These are phyloP conservation scores for Sonneratia caseolaris DNA, from an alignment of 345 rosid species.

Conservation along the genomic window DNA sequence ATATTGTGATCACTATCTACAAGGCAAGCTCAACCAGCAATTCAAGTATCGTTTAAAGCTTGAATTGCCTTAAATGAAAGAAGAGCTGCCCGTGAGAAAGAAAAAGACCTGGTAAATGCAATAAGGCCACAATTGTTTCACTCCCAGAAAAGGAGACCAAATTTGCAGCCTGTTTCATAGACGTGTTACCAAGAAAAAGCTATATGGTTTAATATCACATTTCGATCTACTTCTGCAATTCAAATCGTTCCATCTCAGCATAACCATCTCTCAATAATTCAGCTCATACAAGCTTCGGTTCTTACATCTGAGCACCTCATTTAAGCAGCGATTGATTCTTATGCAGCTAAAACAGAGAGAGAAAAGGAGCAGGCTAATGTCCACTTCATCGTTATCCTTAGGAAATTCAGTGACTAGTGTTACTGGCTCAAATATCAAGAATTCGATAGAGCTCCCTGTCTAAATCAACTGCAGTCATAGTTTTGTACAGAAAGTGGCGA, in stretches of 20 bases:
- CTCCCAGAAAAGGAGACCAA: too few species aligned
- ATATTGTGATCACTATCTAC: too few species aligned
- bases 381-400: background rate
- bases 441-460: background rate
- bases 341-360: background rate
- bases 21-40: too few species aligned
- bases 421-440: background rate
- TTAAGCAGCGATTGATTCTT: background rate
- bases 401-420: background rate
- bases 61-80: too few species aligned
- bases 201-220: background rate
- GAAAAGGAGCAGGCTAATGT: background rate
- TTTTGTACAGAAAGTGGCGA: background rate
- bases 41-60: too few species aligned
- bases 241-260: background rate
- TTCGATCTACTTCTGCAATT: background rate
- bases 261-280: background rate
- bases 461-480: background rate
- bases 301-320: background rate
- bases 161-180: too few species aligned
- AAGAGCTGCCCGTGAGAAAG: too few species aligned
- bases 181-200: background rate
- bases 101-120: too few species aligned
- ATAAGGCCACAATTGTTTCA: too few species aligned
- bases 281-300: background rate